A percentile compares a stretch with the other conserved stretches of the same genome.
These are phyloP conservation scores for Cenchrus purpureus DNA, from an alignment of 176 grass and related monocot species.

Conservation along the genomic window DNA sequence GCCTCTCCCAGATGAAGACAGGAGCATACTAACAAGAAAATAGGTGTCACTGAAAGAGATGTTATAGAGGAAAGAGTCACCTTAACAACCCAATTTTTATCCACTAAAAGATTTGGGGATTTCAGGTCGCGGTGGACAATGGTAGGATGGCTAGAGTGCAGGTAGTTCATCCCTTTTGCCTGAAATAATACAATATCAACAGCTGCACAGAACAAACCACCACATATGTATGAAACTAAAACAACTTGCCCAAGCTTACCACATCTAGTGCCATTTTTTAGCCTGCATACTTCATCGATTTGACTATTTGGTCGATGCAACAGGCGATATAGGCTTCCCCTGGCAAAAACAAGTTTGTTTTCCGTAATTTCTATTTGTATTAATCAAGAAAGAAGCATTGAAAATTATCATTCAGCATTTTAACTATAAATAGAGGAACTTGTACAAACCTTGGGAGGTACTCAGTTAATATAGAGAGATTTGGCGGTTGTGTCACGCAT, in stretches of 20 bases:
- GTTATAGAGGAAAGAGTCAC: constrained; percentile 45
- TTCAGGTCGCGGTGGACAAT: constrained; percentile 98
- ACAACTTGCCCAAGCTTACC: constrained; percentile 60
- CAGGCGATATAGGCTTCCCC: constrained; percentile 95
- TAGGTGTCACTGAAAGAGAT: background rate
- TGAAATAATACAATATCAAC: constrained; percentile 53
- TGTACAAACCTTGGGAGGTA: constrained; percentile 87
- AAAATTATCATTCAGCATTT: constrained; percentile 24
- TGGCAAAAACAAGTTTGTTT: constrained; percentile 40
- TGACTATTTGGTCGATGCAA: constrained; percentile 86
- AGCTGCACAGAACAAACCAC: constrained; percentile 28
- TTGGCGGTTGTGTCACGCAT: constrained; percentile 80
- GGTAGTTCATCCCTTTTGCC: constrained; percentile 99
- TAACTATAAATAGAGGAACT: constrained; percentile 24
- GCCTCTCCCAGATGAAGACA: constrained; percentile 12
- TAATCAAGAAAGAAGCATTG: constrained; percentile 5
- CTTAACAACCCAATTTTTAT: constrained; percentile 99
- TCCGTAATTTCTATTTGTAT: constrained; percentile 12
- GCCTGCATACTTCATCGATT: constrained; percentile 76
- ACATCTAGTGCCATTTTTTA: constrained; percentile 99
- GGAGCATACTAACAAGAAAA: constrained; percentile 36
- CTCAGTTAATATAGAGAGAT: constrained; percentile 98
- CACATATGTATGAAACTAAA: constrained; percentile 25
- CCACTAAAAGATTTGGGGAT: constrained; percentile 97
- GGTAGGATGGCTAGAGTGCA: constrained; percentile 93